These are phyloP conservation scores for Nicotiana undulata DNA, from an alignment of 257 asterid genomes.

Conservation along the genomic window DNA sequence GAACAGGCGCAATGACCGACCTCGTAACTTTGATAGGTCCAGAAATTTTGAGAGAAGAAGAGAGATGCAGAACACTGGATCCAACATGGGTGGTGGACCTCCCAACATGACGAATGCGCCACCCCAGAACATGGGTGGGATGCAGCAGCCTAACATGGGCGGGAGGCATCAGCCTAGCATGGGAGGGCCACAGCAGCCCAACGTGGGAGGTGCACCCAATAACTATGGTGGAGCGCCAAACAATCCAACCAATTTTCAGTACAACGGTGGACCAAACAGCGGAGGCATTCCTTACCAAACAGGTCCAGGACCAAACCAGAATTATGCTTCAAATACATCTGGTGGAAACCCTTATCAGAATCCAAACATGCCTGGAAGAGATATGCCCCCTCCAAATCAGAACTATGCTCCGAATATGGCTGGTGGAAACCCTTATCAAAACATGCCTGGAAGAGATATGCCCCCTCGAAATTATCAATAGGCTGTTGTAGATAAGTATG, in stretches of 20 bases:
- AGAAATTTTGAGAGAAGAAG: constrained; percentile 53
- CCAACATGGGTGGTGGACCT: constrained; percentile 20
- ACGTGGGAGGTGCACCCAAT: constrained; percentile 25
- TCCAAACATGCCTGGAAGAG: constrained; percentile 28
- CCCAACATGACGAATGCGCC: constrained; percentile 21
- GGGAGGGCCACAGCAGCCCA: constrained; percentile 5
- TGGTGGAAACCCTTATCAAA: constrained; percentile 23
- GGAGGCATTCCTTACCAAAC: constrained; percentile 19
- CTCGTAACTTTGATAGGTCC: constrained; percentile 60
- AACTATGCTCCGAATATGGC: constrained; percentile 16
- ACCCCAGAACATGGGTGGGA: constrained; percentile 17
- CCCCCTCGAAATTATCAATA: constrained; percentile 23
- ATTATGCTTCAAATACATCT: constrained; percentile 19
- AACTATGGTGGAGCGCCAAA: constrained; percentile 26
- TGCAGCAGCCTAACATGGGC: constrained; percentile 13
- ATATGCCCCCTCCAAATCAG: constrained; percentile 27
- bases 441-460: constrained; percentile 43
- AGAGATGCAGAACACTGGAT: constrained; percentile 26
- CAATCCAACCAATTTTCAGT: constrained; percentile 17
- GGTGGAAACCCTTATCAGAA: constrained; percentile 22
- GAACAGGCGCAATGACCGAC: constrained; percentile 66
- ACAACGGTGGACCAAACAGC: constrained; percentile 9
- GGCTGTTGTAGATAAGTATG: constrained; percentile 16
- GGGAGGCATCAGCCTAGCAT: constrained; percentile 8
- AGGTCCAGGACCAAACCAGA: constrained; percentile 28